These are phyloP conservation scores for Claviceps sp. DNA, from an alignment of 2,329 filamentous ascomycete species.

Conservation along the genomic window DNA sequence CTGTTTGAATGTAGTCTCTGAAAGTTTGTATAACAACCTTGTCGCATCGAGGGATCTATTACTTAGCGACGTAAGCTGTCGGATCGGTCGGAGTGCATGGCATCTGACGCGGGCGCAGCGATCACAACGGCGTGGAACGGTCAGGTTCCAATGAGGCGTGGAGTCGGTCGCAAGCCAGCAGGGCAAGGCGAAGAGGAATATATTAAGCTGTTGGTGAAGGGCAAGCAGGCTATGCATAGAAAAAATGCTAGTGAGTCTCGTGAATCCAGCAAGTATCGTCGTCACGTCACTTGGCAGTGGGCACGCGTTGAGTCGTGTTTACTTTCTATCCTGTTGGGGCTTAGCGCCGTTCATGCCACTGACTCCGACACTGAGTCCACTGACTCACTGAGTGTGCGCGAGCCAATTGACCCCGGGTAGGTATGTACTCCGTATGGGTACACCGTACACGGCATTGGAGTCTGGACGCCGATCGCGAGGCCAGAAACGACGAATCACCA, in stretches of 20 bases:
- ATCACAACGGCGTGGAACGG: background rate
- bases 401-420: background rate
- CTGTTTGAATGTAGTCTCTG: background rate
- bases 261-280: background rate
- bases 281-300: background rate
- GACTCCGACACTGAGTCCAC: too few relatives aligned
- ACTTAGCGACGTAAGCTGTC: background rate
- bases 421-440: too few relatives aligned
- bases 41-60: background rate
- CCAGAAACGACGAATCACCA: background rate
- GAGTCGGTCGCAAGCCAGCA: background rate
- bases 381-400: background rate
- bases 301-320: constrained; percentile 26
- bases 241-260: background rate
- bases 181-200: background rate
- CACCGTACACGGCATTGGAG: too few relatives aligned
- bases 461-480: background rate
- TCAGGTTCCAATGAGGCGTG: background rate
- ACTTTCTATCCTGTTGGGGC: constrained; percentile 23
- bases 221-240: constrained; percentile 9
- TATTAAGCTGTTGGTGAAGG: constrained; percentile 3
- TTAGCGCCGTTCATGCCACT: constrained; percentile 14
- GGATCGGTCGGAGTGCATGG: background rate
- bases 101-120: background rate
- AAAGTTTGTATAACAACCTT: too few relatives aligned